These are phyloP conservation scores for Chytriomyces confervae DNA, from an alignment of 192 early-diverging fungal genomes.

Conservation along the genomic window DNA sequence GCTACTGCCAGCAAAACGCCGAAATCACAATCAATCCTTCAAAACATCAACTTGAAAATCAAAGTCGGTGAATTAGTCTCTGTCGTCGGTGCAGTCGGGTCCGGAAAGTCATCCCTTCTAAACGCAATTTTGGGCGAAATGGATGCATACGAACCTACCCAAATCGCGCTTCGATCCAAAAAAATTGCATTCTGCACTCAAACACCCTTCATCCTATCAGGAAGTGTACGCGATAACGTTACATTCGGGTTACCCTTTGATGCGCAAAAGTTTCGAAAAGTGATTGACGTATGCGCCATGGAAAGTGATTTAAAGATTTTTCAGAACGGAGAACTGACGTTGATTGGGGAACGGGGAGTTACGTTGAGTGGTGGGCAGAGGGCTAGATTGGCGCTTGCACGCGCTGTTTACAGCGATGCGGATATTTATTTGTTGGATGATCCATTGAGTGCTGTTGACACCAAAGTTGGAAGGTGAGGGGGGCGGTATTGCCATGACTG, in stretches of 20 bases:
- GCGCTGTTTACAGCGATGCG: constrained; percentile 53
- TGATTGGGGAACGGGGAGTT: constrained; percentile 48
- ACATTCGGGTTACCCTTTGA: constrained; percentile 47
- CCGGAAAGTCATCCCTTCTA: constrained; percentile 51
- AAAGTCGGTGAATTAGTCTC: constrained; percentile 44
- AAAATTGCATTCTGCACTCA: constrained; percentile 54
- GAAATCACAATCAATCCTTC: constrained; percentile 23
- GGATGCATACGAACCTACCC: constrained; percentile 8
- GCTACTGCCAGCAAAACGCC: background rate
- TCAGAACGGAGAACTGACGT: constrained; percentile 37
- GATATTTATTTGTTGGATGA: constrained; percentile 58
- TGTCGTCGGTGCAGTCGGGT: constrained; percentile 56
- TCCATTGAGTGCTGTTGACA: constrained; percentile 55
- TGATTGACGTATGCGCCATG: constrained; percentile 50
- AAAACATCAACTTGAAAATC: constrained; percentile 42
- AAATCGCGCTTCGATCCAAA: constrained; percentile 24
- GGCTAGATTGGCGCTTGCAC: constrained; percentile 52
- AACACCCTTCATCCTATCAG: constrained; percentile 48
- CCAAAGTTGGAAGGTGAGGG: constrained; percentile 45
- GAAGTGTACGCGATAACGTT: constrained; percentile 55
- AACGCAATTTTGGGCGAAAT: constrained; percentile 58
- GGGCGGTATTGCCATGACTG: background rate
- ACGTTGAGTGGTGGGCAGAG: constrained; percentile 55
- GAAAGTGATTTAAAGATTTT: constrained; percentile 49
- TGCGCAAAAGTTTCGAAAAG: constrained; percentile 44